These are phyloP conservation scores for Cyphellophora europaea DNA, from an alignment of 2,329 filamentous ascomycete genomes.

Conservation along the genomic window DNA sequence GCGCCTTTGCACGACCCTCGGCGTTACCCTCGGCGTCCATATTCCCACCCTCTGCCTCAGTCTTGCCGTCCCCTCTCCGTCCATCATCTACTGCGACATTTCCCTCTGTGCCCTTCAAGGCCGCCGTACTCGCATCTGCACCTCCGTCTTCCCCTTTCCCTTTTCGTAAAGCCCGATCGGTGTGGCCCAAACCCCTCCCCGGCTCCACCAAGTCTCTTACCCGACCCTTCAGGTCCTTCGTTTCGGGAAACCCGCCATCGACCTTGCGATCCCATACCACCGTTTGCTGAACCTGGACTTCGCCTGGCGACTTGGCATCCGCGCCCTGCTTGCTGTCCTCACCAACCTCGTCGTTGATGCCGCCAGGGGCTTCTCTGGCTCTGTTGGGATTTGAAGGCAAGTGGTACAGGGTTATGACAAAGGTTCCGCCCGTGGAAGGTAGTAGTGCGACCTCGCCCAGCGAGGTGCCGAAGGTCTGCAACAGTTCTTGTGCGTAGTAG, in stretches of 20 bases:
- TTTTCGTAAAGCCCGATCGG: slow-evolving; percentile 47
- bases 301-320: slow-evolving; percentile 9
- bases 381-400: slow-evolving; percentile 3
- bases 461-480: slow-evolving; percentile 78
- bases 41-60: too few species aligned
- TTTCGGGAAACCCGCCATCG: slow-evolving; percentile 88
- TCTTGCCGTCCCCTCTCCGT: too few species aligned
- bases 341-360: background rate
- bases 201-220: slow-evolving; percentile 79
- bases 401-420: slow-evolving; percentile 58
- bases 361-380: slow-evolving; percentile 1
- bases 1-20: too few species aligned
- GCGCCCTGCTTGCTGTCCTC: background rate
- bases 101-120: too few species aligned
- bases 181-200: slow-evolving; percentile 68
- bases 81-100: too few species aligned
- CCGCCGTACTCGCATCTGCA: too few species aligned
- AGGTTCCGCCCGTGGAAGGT: slow-evolving; percentile 75
- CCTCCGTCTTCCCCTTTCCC: slow-evolving; percentile 10
- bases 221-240: slow-evolving; percentile 78
- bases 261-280: slow-evolving; percentile 79
- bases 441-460: slow-evolving; percentile 83
- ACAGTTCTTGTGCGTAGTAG: slow-evolving; percentile 88
- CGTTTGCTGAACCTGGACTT: slow-evolving; percentile 30
- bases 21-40: too few species aligned